A percentile compares a stretch with the other conserved stretches of the same genome.
These are phyloP conservation scores for Penicillium riverlandense DNA, from an alignment of 495 filamentous ascomycete species.

Conservation along the genomic window DNA sequence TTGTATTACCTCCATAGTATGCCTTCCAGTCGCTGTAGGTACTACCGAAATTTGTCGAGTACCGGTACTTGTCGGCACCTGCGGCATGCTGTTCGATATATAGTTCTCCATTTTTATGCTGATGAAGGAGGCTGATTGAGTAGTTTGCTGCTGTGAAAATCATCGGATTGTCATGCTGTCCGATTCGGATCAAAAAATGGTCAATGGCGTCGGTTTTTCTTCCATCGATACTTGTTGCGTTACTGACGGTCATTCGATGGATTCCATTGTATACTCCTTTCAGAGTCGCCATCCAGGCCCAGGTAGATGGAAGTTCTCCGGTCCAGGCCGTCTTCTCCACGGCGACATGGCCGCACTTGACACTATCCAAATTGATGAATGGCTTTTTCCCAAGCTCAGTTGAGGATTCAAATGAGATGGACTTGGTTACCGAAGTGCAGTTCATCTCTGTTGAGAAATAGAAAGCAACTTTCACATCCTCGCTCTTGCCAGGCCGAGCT, in stretches of 20 bases:
- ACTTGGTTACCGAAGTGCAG: conserved; percentile 46
- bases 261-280: conserved; percentile 57
- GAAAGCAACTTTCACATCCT: conserved; percentile 43
- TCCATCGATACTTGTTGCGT: conserved; percentile 34
- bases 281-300: conserved; percentile 49
- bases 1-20: conserved; percentile 45
- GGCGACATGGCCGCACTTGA: conserved; percentile 34
- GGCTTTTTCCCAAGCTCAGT: conserved; percentile 37
- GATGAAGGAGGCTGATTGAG: conserved; percentile 40
- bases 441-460: conserved; percentile 60
- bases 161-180: conserved; percentile 51
- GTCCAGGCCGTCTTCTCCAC: conserved; percentile 20
- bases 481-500: conserved; percentile 31
- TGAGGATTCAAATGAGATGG: conserved; percentile 47
- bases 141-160: conserved; percentile 55
- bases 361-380: conserved; percentile 29
- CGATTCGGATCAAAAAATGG: conserved; percentile 51
- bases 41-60: conserved; percentile 55
- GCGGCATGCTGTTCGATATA: conserved; percentile 53
- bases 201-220: conserved; percentile 40
- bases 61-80: conserved; percentile 59
- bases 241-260: conserved; percentile 55
- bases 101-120: conserved; percentile 30
- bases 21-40: conserved; percentile 52
- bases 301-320: conserved; percentile 47